Conservation (phyloP, 1,139 yeast species). For the Suhomyces atakaporum region DNA sequence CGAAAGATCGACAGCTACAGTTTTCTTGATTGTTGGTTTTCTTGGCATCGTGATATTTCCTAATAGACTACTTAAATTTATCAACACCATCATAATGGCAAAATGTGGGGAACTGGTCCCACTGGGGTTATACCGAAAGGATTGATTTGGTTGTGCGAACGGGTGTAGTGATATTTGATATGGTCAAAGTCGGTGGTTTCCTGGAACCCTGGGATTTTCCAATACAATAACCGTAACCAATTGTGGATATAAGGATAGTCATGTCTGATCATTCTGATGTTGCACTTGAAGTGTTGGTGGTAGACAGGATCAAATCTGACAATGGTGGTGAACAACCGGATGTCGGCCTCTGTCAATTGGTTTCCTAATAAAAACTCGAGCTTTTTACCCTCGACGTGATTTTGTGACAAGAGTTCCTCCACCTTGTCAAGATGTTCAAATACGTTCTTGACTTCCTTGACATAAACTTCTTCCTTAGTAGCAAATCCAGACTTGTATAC, state of each 20-base stretch:
- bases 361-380: slow-evolving; percentile 61
- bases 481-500: slow-evolving; percentile 95
- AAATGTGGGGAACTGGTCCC: slow-evolving; percentile 83
- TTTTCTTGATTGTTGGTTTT: too few relatives aligned
- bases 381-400: slow-evolving; percentile 37
- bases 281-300: slow-evolving; percentile 94
- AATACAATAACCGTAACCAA: slow-evolving; percentile 83
- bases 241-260: slow-evolving; percentile 77
- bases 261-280: slow-evolving; percentile 74
- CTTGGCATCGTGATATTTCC: too few relatives aligned
- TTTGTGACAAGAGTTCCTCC: slow-evolving; percentile 59
- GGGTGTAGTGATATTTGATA: slow-evolving; percentile 86
- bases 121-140: slow-evolving; percentile 83
- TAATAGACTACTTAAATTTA: too few relatives aligned
- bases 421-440: slow-evolving; percentile 75
- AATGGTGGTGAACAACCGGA: slow-evolving; percentile 78
- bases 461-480: slow-evolving; percentile 80
- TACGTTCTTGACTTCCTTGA: slow-evolving; percentile 62
- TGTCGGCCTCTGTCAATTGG: slow-evolving; percentile 83
- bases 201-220: slow-evolving; percentile 77
- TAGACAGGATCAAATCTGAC: slow-evolving; percentile 89
- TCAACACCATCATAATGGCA: slow-evolving; percentile 13
- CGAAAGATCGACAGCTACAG: too few relatives aligned
- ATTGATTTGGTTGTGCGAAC: slow-evolving; percentile 76
- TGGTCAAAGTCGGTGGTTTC: slow-evolving; percentile 86